phyloP scores from a whole-genome alignment of 164 flowering plant genomes.

The Nelumbo lutea region DNA sequence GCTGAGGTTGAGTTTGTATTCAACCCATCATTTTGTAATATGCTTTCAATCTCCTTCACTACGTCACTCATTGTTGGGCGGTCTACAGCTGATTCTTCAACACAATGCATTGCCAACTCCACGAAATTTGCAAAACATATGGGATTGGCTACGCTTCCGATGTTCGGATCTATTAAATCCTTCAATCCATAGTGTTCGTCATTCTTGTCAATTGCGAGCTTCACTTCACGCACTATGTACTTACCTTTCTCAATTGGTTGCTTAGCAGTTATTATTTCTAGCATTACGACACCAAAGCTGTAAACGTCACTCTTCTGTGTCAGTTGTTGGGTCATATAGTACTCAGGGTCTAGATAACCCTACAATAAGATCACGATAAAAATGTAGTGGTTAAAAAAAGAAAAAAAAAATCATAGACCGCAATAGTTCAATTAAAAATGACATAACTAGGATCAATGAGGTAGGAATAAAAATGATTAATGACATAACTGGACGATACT shows the following conservation, averaged over 20 bases:
- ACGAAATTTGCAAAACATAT: conserved; percentile 59
- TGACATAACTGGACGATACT: no score
- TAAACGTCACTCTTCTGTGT: conserved; percentile 51
- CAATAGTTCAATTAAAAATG: no score
- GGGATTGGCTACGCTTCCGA: conserved; percentile 34
- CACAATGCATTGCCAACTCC: conserved; percentile 81
- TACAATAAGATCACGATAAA: conserved; percentile 20
- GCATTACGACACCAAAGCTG: conserved; percentile 27
- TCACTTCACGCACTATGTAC: conserved; percentile 82
- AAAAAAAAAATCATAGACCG: no score
- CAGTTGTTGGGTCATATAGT: no score
- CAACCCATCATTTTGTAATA: conserved; percentile 71
- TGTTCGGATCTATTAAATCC: conserved; percentile 59
- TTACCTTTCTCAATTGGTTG: conserved; percentile 85
- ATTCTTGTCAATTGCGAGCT: conserved; percentile 39
- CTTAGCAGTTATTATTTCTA: conserved; percentile 60
- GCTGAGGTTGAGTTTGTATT: conserved; percentile 71
- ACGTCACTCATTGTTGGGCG: conserved; percentile 45
- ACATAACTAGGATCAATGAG: no score
- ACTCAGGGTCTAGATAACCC: conserved; percentile 94
- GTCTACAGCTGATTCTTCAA: conserved; percentile 75
- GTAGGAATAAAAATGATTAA: no score
- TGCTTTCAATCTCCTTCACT: no score
- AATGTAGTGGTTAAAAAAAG: neutral
- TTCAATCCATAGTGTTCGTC: conserved; percentile 52